These are phyloP conservation scores for Filobasidium floriforme DNA, from an alignment of 768 basidiomycete species.

Conservation along the genomic window DNA sequence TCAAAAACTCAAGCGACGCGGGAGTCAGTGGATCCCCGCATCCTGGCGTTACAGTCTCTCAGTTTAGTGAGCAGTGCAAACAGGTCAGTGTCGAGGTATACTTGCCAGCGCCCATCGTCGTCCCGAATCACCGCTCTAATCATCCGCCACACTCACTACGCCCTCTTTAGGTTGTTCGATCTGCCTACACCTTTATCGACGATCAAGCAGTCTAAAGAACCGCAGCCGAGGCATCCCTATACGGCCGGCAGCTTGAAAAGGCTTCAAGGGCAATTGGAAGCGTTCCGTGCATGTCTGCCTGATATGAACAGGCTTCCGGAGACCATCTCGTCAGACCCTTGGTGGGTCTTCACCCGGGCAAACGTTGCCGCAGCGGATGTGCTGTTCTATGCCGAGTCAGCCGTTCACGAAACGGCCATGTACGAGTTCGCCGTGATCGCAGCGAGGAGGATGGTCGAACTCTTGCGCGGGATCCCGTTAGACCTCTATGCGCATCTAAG, in stretches of 20 bases:
- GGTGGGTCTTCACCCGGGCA: slow-evolving; percentile 35
- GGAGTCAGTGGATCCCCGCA: slow-evolving; percentile 25
- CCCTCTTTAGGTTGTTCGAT: slow-evolving; percentile 32
- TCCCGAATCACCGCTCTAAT: too few relatives aligned
- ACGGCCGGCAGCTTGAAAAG: slow-evolving; percentile 1
- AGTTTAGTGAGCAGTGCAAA: slow-evolving; percentile 31
- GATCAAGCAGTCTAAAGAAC: background rate
- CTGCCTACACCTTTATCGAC: slow-evolving; percentile 16
- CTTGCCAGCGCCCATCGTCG: too few relatives aligned
- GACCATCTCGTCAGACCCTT: slow-evolving; percentile 31
- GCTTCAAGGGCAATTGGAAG: slow-evolving; percentile 11
- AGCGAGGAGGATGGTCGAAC: slow-evolving; percentile 31
- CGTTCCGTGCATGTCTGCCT: slow-evolving; percentile 4
- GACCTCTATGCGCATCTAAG: slow-evolving; percentile 35
- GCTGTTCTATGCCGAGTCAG: slow-evolving; percentile 36
- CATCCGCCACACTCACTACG: background rate
- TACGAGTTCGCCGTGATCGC: slow-evolving; percentile 33
- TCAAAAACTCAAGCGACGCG: slow-evolving; percentile 24
- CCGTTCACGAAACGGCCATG: slow-evolving; percentile 26
- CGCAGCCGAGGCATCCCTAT: slow-evolving; percentile 1
- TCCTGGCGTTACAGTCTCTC: slow-evolving; percentile 33
- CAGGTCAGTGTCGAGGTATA: slow-evolving; percentile 22
- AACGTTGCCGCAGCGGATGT: slow-evolving; percentile 39
- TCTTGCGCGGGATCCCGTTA: slow-evolving; percentile 25
- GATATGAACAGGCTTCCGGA: background rate